Evolutionary conservation across 352 stramenopile genomes (phyloP), one percentile per base, ranked within the genome.

Genomic region (Pseudoperonospora humuli): DNA sequence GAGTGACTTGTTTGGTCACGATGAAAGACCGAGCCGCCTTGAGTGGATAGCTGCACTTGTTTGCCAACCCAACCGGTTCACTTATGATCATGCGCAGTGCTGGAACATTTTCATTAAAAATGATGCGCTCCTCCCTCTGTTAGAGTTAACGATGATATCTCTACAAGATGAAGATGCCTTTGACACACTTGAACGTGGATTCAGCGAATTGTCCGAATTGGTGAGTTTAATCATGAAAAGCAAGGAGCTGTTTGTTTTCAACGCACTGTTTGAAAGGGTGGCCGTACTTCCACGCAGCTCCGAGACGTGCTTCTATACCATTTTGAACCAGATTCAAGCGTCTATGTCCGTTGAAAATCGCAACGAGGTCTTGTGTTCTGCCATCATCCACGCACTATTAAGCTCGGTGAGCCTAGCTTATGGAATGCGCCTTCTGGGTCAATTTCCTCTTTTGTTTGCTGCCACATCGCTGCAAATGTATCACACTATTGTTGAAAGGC

Each of bases 401-500:
- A 87, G 81, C 43, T 64, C 68, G 1, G 54, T 82, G 26, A 67
- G 73, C 13, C 37, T 85, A 18, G 50, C 37, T 25, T 64, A 72
- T 17, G 77, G 80, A 0, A 75, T 93, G 67, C 46, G 57, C 7
- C 47, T 85, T 13, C 64, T 93, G n/a, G 52, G 57, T 15, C 64
- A 49, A 5, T 90, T 67, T 45, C 80, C 74, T 9, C 38, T 85
- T 5, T 42, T 93, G 2, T 82, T 89, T 50, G 61, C 71, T 13
- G 55, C 70, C 3, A 79, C 72, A 29, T 71, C 77, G 28, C 54
- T 89, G 21, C 50, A 79, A 24, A 76, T 82, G 42, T 93, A 93
- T 47, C 75, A 86, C 50, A 81, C 69, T 10, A 84, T 90, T 39
- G 61, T 93, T 11, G 75, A 87, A 44, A 67, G 68, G 6, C 67